phyloP scores from a whole-genome alignment of 768 basidiomycete genomes.

The Dentipellis fragilis region DNA sequence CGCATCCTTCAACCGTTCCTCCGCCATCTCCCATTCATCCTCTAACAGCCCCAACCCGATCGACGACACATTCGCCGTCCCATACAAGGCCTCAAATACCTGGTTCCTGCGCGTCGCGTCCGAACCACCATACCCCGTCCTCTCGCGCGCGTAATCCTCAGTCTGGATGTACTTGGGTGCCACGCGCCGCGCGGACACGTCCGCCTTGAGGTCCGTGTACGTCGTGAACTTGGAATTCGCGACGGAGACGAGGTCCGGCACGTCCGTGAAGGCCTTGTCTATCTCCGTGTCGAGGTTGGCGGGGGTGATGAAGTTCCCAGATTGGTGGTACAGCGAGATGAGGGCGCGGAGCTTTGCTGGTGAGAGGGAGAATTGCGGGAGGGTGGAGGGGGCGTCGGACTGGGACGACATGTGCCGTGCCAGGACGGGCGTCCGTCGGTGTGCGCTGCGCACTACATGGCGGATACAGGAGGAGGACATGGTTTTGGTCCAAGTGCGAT shows the following conservation, averaged over 20 bases:
- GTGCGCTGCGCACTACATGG: not conserved
- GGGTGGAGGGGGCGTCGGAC: constrained; percentile 2
- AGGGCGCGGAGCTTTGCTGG: constrained; percentile 58
- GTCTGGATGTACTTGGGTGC: constrained; percentile 8
- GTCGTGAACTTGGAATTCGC: constrained; percentile 7
- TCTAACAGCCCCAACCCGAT: constrained; percentile 11
- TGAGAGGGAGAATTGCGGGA: constrained; percentile 28
- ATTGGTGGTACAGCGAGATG: constrained; percentile 70
- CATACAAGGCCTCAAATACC: constrained; percentile 13
- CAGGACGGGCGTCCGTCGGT: not conserved
- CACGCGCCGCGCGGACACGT: constrained; percentile 11
- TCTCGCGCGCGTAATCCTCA: not conserved
- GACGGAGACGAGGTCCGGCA: not conserved
- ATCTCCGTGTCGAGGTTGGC: constrained; percentile 59
- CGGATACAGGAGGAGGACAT: not conserved
- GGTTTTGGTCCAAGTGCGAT: not conserved
- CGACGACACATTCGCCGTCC: constrained; percentile 6
- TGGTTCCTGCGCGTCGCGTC: constrained; percentile 4
- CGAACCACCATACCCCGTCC: not conserved
- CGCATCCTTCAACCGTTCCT: constrained; percentile 7
- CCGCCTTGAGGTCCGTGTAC: constrained; percentile 9
- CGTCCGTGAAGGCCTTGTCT: constrained; percentile 44
- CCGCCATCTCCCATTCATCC: constrained; percentile 12
- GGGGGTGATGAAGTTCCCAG: constrained; percentile 57
- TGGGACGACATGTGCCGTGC: constrained; percentile 13